Percentiles rank a stretch among this genome's conserved stretches.
phyloP scores from a whole-genome alignment of 140 eudicot genomes.

The Flaveria floridana region DNA sequence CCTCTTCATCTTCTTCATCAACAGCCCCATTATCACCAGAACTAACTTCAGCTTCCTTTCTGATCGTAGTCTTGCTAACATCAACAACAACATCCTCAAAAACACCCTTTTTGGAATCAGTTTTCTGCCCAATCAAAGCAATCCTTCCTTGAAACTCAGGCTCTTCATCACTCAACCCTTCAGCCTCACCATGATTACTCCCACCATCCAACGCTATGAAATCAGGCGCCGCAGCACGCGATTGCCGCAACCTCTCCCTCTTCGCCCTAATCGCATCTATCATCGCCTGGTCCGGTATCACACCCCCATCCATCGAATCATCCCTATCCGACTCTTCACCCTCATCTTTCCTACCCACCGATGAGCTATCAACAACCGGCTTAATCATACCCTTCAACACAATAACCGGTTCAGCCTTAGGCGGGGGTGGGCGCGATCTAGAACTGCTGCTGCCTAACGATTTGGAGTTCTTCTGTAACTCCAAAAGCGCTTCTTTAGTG shows the following conservation, averaged over 20 bases:
- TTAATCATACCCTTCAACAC: conserved; percentile 64
- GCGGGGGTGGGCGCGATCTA: conserved; percentile 39
- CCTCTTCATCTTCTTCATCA: conserved; percentile 88
- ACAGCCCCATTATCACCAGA: conserved; percentile 34
- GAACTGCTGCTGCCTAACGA: conserved; percentile 49
- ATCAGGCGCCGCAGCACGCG: conserved; percentile 75
- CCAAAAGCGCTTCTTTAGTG: conserved; percentile 76
- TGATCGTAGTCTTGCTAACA: conserved; percentile 22
- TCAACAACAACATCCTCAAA: conserved; percentile 66
- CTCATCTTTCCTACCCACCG: conserved; percentile 20
- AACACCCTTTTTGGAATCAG: conserved; percentile 59
- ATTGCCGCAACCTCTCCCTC: conserved; percentile 64
- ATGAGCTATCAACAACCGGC: conserved; percentile 31
- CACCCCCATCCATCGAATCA: conserved; percentile 8
- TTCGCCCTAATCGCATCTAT: conserved; percentile 62
- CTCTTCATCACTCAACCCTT: conserved; percentile 96
- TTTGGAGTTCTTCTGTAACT: conserved; percentile 78
- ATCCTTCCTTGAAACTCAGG: conserved; percentile 84
- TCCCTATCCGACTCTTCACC: conserved; percentile 30
- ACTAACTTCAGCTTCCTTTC: conserved; percentile 31
- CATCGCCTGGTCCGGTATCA: conserved; percentile 49
- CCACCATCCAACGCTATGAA: conserved; percentile 80
- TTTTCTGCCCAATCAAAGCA: conserved; percentile 72
- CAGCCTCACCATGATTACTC: conserved; percentile 86
- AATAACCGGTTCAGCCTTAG: conserved; percentile 57